These are phyloP conservation scores for Kwoniella sp. DNA, from an alignment of 768 basidiomycete species.

Conservation along the genomic window DNA sequence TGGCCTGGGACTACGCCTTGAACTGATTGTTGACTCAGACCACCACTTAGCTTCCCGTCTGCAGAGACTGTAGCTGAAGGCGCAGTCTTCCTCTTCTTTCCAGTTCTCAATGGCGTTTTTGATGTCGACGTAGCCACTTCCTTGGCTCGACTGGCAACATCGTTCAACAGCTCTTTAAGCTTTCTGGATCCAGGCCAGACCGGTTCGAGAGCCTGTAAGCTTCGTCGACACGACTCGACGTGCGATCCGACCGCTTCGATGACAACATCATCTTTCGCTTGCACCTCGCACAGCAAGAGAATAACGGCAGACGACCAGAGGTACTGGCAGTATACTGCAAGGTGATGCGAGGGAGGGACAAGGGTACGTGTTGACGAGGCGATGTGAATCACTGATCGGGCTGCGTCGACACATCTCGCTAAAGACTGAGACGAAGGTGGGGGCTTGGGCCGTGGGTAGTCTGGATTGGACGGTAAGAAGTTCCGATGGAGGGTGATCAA, in stretches of 20 bases:
- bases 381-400: constrained; percentile 51
- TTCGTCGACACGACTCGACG: constrained; percentile 40
- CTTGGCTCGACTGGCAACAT: constrained; percentile 40
- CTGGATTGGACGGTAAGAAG: constrained; percentile 46
- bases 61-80: background rate
- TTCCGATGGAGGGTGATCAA: constrained; percentile 49
- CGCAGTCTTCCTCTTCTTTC: constrained; percentile 25
- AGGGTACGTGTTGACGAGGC: constrained; percentile 44
- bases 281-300: constrained; percentile 50
- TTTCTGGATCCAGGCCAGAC: constrained; percentile 51
- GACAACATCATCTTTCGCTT: constrained; percentile 47
- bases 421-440: constrained; percentile 46
- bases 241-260: constrained; percentile 44
- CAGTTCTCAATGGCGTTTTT: background rate
- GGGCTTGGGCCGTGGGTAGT: constrained; percentile 42
- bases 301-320: constrained; percentile 52
- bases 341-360: constrained; percentile 48
- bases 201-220: constrained; percentile 43
- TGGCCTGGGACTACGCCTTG: background rate
- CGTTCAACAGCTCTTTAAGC: constrained; percentile 46
- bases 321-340: constrained; percentile 48
- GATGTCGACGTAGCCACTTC: constrained; percentile 24
- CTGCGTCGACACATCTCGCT: constrained; percentile 47
- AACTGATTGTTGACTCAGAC: background rate
- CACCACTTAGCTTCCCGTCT: background rate